Evolutionary conservation across 2,329 filamentous ascomycete genomes (phyloP).

Genomic region (Arthrobotrys sphaeroides): DNA sequence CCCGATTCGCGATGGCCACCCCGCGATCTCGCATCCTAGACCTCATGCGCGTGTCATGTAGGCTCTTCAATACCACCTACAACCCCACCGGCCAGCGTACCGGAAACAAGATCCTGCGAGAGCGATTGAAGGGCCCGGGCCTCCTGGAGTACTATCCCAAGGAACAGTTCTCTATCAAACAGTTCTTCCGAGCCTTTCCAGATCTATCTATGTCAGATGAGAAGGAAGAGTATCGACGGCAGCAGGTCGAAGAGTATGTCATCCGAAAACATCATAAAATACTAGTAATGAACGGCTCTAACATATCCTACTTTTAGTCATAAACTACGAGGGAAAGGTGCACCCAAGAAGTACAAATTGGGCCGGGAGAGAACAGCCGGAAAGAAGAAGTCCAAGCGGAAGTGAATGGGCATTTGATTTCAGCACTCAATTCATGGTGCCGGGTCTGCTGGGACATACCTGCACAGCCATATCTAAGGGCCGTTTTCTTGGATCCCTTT

Average conservation of each 20-base stretch:
- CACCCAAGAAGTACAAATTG: conserved; percentile 88
- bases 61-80: conserved; percentile 88
- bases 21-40: conserved; percentile 47
- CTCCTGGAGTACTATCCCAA: conserved; percentile 89
- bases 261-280: neutral
- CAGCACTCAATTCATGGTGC: neutral
- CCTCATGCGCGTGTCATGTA: conserved; percentile 71
- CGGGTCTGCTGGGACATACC: neutral
- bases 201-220: conserved; percentile 77
- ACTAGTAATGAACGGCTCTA: conserved; percentile 35
- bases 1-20: conserved; percentile 40
- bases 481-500: neutral
- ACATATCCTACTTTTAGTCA: conserved; percentile 64
- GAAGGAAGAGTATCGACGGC: conserved; percentile 79
- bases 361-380: conserved; percentile 61
- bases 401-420: conserved; percentile 1
- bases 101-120: conserved; percentile 90
- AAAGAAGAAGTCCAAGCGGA: conserved; percentile 55
- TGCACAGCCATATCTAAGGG: neutral
- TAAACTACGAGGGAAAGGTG: conserved; percentile 83
- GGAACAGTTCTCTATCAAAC: conserved; percentile 74
- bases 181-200: conserved; percentile 76
- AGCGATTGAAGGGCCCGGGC: conserved; percentile 83
- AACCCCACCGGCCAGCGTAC: conserved; percentile 84
- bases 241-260: conserved; percentile 73